Conservation (phyloP, 148 eudicot species). For the Dysphania ambrosioides region DNA sequence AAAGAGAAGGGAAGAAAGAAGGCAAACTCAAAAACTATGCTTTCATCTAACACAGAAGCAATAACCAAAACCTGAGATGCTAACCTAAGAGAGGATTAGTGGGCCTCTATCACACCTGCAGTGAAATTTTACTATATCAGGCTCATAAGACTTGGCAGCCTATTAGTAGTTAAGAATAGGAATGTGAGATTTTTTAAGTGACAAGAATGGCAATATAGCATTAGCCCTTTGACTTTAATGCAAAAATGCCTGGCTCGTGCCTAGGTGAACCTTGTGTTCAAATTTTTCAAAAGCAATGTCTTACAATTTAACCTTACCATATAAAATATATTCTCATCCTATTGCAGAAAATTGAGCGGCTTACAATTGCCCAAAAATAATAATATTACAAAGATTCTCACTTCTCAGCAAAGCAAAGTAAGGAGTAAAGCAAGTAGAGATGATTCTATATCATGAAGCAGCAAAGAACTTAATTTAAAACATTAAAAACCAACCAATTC, state of each 20-base stretch:
- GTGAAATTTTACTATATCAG: background rate
- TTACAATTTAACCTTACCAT: background rate
- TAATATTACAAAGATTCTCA: background rate
- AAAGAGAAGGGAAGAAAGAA: background rate
- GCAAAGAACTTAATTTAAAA: background rate
- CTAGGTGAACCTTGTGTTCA: background rate
- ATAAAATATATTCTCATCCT: no score
- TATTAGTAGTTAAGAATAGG: background rate
- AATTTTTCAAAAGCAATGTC: background rate
- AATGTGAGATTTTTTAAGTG: background rate
- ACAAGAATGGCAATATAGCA: background rate
- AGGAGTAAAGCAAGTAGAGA: background rate
- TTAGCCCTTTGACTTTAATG: background rate
- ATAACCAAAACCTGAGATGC: background rate
- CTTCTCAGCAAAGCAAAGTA: slow-evolving; percentile 1
- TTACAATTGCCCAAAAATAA: background rate
- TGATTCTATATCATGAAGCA: slow-evolving; percentile 9
- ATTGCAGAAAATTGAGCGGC: background rate
- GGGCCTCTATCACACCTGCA: background rate
- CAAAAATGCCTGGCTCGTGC: background rate
- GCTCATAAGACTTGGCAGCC: background rate
- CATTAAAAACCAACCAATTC: background rate
- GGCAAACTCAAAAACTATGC: background rate
- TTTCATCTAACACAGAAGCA: background rate
- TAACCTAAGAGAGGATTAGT: background rate